These are phyloP conservation scores for Neotropicomus parvogracilis DNA, from an alignment of 1,284 basidiomycete genomes.

Conservation along the genomic window DNA sequence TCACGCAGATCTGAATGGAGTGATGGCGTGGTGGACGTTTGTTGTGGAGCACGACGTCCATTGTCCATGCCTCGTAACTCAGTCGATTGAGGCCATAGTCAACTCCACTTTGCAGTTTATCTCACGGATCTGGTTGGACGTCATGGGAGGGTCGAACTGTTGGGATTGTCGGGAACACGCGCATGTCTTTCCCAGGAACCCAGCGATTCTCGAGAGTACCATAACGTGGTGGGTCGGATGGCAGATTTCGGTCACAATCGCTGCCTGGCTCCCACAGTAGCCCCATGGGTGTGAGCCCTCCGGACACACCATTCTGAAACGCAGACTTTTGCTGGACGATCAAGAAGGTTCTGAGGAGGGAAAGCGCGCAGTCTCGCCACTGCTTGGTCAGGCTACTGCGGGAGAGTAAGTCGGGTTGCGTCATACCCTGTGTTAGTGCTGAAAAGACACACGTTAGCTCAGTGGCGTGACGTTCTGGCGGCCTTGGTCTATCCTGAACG, in stretches of 20 bases:
- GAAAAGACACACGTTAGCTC: slow-evolving; percentile 17
- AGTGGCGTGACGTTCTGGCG: slow-evolving; percentile 21
- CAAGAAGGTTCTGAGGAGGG: neutral
- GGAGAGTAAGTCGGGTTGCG: slow-evolving; percentile 14
- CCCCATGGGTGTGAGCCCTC: neutral
- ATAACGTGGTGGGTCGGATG: neutral
- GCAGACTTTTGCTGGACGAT: neutral
- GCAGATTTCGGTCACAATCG: neutral
- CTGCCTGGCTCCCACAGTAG: neutral
- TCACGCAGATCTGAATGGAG: neutral
- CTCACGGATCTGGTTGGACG: neutral
- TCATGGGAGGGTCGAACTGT: neutral
- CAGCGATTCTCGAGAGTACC: slow-evolving; percentile 3
- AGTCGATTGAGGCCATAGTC: neutral
- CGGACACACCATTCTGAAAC: neutral
- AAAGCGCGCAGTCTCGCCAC: neutral
- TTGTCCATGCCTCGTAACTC: neutral
- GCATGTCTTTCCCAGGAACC: neutral
- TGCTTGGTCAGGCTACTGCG: slow-evolving; percentile 9
- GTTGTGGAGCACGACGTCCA: neutral
- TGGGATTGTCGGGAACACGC: neutral
- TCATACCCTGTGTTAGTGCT: slow-evolving; percentile 15
- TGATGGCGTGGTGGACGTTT: slow-evolving; percentile 3
- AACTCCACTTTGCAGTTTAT: neutral
- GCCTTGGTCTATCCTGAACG: slow-evolving; percentile 1